Conservation (phyloP, 805 yeast genomes). For the Metschnikowia peoriensis region DNA sequence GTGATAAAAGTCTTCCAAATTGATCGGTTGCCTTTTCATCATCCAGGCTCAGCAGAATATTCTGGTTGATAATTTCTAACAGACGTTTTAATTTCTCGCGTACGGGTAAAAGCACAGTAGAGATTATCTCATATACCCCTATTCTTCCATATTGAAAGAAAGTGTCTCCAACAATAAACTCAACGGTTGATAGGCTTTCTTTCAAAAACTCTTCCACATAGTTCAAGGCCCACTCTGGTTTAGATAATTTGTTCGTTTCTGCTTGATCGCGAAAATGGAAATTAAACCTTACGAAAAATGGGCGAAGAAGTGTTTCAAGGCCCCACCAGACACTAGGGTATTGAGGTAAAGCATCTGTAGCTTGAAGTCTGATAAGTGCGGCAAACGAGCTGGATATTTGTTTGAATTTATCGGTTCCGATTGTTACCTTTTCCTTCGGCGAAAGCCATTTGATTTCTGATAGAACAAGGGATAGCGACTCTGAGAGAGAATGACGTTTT, state of each 20-base stretch:
- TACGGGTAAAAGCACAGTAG: conserved; percentile 47
- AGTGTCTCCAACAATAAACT: conserved; percentile 34
- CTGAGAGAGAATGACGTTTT: conserved; percentile 10
- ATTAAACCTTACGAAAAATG: conserved; percentile 49
- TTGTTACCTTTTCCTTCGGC: conserved; percentile 13
- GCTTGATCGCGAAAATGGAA: conserved; percentile 56
- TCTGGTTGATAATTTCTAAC: conserved; percentile 23
- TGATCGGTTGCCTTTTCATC: conserved; percentile 24
- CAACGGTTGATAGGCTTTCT: conserved; percentile 40
- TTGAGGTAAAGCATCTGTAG: conserved; percentile 23
- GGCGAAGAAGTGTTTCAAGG: conserved; percentile 44
- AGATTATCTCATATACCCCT: conserved; percentile 40
- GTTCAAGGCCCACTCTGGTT: conserved; percentile 69
- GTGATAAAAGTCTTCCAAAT: conserved; percentile 52
- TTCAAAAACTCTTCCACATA: conserved; percentile 46
- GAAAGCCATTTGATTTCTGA: conserved; percentile 26
- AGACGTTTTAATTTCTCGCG: conserved; percentile 39
- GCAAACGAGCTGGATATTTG: conserved; percentile 5
- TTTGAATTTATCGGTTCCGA: conserved; percentile 14
- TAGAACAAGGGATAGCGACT: conserved; percentile 13
- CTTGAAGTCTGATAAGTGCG: conserved; percentile 32
- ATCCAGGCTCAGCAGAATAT: conserved; percentile 19
- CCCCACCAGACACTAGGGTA: conserved; percentile 50
- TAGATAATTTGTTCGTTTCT: conserved; percentile 62
- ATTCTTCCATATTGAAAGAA: conserved; percentile 28